Base-by-base conservation (phyloP, 345 rosid genomes). In the Salix dunnii region DNA sequence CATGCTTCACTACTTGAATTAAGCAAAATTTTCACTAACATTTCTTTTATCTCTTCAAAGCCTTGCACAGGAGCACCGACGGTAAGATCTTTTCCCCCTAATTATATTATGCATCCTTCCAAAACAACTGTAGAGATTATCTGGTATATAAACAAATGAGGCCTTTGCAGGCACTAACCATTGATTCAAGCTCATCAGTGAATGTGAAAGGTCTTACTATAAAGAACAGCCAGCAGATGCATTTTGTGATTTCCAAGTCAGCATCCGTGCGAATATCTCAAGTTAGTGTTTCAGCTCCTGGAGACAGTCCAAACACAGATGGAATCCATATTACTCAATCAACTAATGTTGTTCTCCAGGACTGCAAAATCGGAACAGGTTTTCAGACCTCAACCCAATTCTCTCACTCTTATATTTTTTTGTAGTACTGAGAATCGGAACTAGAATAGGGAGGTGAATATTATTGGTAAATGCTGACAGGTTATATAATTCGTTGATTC, bases 281-380 rank as follows among this genome's bases (percentile, higher is more conserved):
- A 81, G 95, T 94, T 81, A 77, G 79, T 69, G 89, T 96, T 83
- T 88, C 94, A 12, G 82, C 92, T 77, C 98, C 97, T 1, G 97
- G 85, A 77, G 95, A 96, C 79, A 96, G 99, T 82, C 99, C 99
- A 36, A 96, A 96, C 84, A 93, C 98, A 7, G 99, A 96, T 82
- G 98, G 98, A 72, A 91, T 96, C 79, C 99, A 96, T 77, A 87
- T 96, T 53, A 91, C 90, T 23, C 91, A 70, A 42, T 92, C 98
- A 0, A 93, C 97, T 28, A 85, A 91, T 82, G 91, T 96, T 68
- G 80, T 84, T 78, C 80, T 96, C 36, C 93, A 92, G 82, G 94
- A 93, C 81, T 79, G 91, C 90, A 94, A 94, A 88, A 94, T 96
- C 68, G 97, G 97, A 89, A 92, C 98, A 93, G 98, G 99, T 96